Base-by-base conservation (phyloP, 2,329 filamentous ascomycete genomes). In the Teratosphaeria pseudoeucalypti region DNA sequence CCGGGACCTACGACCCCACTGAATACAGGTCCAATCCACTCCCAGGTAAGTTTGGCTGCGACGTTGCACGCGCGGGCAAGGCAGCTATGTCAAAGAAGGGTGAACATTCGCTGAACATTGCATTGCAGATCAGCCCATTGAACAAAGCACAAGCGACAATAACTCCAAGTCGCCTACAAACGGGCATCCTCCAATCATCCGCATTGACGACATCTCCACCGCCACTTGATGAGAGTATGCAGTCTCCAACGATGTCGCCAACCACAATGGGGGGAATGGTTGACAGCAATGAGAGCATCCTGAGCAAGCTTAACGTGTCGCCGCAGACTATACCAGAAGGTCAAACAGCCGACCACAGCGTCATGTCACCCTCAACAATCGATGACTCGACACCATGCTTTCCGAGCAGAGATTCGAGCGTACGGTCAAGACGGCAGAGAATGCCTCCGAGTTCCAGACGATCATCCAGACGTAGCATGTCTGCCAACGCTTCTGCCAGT, bases 251-350 rank as follows among this genome's bases (percentile, higher is more conserved):
- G n/a, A 56, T 63, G 23, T 66, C 67, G 53, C 63, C 66, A 6
- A 62, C 61, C 11, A 62, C 65, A 27, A 58, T 54, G 23, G 66
- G 60, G 56, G 58, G 54, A 47, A 62, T 70, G 61, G 64, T 64
- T 32, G 63, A 66, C 34, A 70, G 67, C 23, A 63, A 67, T 49
- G 66, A 69, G 43, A 71, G 68, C 55, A 64, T 72, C n/a, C 60
- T 64, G 16, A 62, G 59, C 54, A 71, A 66, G 54, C 58, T 70
- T 37, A 65, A 61, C 2, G 64, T 70, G 5, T 70, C 68, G 34
- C 68, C 63, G 37, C 68, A 69, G 58, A 71, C 69, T 7, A 71
- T 71, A 37, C 69, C 69, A 1, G 70, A 72, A 59, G 55, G 63
- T 16, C 57, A 59, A 32, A 60, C 39, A 2, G 62, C 69, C 12